These are phyloP conservation scores for Trichosanthes cucumerina DNA, from an alignment of 306 rosid species.

Conservation along the genomic window DNA sequence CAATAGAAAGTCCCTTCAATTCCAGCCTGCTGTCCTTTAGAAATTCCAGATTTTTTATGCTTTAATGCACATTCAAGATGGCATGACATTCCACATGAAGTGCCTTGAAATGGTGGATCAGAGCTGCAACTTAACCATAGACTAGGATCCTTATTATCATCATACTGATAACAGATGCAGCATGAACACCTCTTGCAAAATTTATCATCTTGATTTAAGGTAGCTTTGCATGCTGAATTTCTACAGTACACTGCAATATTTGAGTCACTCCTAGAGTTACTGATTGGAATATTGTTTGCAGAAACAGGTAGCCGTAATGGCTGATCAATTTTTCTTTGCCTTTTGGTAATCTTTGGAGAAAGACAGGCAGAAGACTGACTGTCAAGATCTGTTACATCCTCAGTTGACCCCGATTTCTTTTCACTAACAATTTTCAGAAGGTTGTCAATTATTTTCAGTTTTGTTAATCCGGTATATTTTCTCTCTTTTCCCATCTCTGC, in stretches of 20 bases:
- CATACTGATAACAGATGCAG: slow-evolving; percentile 78
- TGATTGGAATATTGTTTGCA: slow-evolving; percentile 25
- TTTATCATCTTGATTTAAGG: slow-evolving; percentile 37
- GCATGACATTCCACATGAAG: slow-evolving; percentile 91
- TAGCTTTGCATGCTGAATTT: slow-evolving; percentile 93
- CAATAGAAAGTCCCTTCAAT: slow-evolving; percentile 78
- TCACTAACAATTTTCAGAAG: slow-evolving; percentile 89
- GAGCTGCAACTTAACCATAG: slow-evolving; percentile 89
- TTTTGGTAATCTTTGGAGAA: slow-evolving; percentile 60
- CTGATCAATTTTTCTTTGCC: slow-evolving; percentile 81
- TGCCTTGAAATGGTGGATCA: slow-evolving; percentile 66
- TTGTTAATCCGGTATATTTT: slow-evolving; percentile 92
- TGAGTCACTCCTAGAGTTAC: slow-evolving; percentile 27
- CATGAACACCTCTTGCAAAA: slow-evolving; percentile 96
- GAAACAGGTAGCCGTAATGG: slow-evolving; percentile 53
- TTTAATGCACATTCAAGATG: slow-evolving; percentile 96
- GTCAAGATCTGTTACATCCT: slow-evolving; percentile 32
- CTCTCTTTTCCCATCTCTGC: slow-evolving; percentile 99
- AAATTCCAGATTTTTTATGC: slow-evolving; percentile 56
- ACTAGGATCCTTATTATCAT: slow-evolving; percentile 98
- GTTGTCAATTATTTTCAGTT: slow-evolving; percentile 84
- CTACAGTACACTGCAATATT: slow-evolving; percentile 46
- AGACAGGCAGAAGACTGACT: slow-evolving; percentile 35
- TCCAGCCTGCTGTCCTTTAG: slow-evolving; percentile 34
- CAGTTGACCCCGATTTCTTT: slow-evolving; percentile 54